Base-by-base conservation (phyloP, 2,329 filamentous ascomycete species). In the Colletotrichum lini region DNA sequence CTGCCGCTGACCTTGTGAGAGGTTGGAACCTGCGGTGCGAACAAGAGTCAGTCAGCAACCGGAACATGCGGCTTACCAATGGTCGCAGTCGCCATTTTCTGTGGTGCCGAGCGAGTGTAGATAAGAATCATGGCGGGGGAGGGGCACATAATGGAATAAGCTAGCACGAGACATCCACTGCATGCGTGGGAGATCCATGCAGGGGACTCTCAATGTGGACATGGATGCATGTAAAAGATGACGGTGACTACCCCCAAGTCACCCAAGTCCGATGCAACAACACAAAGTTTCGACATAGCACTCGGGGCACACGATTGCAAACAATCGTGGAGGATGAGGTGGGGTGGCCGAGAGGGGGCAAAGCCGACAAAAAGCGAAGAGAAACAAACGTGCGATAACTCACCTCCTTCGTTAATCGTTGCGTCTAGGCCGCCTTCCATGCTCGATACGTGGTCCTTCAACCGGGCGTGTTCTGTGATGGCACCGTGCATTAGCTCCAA, bases 1-100 rank as follows among this genome's bases (percentile, higher is more conserved):
- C 83, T 99, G 96, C 64, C 96, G 91, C 82, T 99, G 97, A 60
- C 96, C 96, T 80, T 97, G 93, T 68, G 95, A 98, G 69, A 99
- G 89, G 81, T 99, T 99, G 71, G 95, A 98, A 67, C 96, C 94
- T 95, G 78, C 53, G 38, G 54, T 21, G n/a, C 15, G 35, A 57
- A 42, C 59, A 56, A 26, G 18, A 42, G 67, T 30, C 64, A 60
- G 75, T 77, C 66, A 79, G 74, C 70, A 47, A 75, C 68, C 4
- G 47, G 61, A 57, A n/a, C 50, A 67, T 52, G 63, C 66, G 50
- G 65, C 50, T 62, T 62, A 69, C 58, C 57, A 58, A 62, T 44
- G 53, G 60, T 64, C 38, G 38, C 26, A 61, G 59, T 57, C 38
- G 65, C 54, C 23, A 12, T 42, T 49, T 10, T 38, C 3, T n/a